A percentile compares a stretch with the other conserved stretches of the same genome.
Evolutionary conservation across 2,329 filamentous ascomycete genomes (phyloP).

Genomic region (Microcyclospora tardicrescens): DNA sequence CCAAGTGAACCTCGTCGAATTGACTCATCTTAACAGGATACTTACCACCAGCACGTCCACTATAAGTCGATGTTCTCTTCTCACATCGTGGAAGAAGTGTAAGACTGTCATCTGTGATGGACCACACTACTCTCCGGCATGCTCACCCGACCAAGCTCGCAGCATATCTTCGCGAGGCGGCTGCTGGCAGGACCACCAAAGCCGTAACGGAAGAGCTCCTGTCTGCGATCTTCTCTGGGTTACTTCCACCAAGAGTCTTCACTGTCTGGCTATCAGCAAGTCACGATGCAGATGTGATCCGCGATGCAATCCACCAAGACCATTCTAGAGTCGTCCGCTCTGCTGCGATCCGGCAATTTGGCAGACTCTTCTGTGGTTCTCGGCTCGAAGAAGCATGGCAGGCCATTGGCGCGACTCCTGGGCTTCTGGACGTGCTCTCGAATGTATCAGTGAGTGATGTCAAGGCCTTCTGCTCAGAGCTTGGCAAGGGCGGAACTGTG

Average conservation of each 20-base stretch:
- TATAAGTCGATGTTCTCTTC: too few relatives aligned
- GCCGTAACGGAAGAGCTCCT: slow-evolving; percentile 9
- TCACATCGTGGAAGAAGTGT: too few relatives aligned
- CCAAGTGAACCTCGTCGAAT: too few relatives aligned
- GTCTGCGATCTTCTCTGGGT: slow-evolving; percentile 1
- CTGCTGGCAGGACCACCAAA: not conserved
- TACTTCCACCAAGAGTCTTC: slow-evolving; percentile 11
- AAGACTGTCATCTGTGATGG: too few relatives aligned
- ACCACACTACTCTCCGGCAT: too few relatives aligned
- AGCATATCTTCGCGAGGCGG: too few relatives aligned
- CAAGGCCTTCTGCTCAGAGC: slow-evolving; percentile 6
- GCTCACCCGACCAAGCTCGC: too few relatives aligned
- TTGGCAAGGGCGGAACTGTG: slow-evolving; percentile 5
- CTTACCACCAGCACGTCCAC: too few relatives aligned
- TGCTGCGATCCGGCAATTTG: slow-evolving; percentile 7
- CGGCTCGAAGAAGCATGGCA: slow-evolving; percentile 7
- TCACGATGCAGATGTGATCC: slow-evolving; percentile 6
- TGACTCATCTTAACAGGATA: too few relatives aligned
- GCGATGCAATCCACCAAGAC: slow-evolving; percentile 5
- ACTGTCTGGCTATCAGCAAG: slow-evolving; percentile 9
- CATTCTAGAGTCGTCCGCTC: slow-evolving; percentile 5
- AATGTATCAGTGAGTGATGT: slow-evolving; percentile 12
- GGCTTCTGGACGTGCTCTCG: slow-evolving; percentile 9
- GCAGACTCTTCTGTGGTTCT: slow-evolving; percentile 5
- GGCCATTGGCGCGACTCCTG: slow-evolving; percentile 8